Evolutionary conservation across 2,329 filamentous ascomycete genomes (phyloP).

Genomic region (Stachybotrys chartarum): DNA sequence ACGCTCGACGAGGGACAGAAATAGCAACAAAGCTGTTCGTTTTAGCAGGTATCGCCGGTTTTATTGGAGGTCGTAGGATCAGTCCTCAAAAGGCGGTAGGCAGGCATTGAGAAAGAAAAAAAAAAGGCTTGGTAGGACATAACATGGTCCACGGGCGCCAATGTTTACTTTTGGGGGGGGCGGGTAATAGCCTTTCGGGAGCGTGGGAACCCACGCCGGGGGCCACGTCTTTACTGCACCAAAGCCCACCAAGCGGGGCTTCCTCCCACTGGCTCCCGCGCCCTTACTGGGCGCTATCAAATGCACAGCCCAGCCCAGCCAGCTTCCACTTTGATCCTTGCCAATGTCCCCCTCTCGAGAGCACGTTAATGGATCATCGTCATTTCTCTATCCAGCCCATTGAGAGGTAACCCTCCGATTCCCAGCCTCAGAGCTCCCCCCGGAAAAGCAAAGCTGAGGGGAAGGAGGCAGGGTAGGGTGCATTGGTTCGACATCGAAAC

Average conservation of each 20-base stretch:
- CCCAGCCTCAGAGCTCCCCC: neutral
- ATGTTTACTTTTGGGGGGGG: neutral
- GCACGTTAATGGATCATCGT: neutral
- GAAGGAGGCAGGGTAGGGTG: neutral
- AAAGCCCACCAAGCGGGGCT: neutral
- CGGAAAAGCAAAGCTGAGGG: neutral
- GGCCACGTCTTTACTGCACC: neutral
- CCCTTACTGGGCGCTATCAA: neutral
- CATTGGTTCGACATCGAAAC: neutral
- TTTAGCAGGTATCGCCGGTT: neutral
- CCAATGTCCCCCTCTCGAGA: neutral
- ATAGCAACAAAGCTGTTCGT: neutral
- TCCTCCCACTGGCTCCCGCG: neutral
- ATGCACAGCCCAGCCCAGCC: neutral
- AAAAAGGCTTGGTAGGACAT: neutral
- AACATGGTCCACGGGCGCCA: neutral
- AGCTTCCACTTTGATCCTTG: neutral
- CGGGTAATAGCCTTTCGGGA: neutral
- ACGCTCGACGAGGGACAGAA: neutral
- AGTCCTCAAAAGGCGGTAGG: neutral
- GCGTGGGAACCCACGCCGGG: neutral
- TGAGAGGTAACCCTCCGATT: neutral
- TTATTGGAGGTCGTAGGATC: neutral
- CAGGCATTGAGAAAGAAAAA: too few species aligned
- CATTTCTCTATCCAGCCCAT: neutral